A percentile compares a stretch with the other conserved stretches of the same genome.
phyloP scores from a whole-genome alignment of 176 grass and related monocot species.

The Poa pratensis region DNA sequence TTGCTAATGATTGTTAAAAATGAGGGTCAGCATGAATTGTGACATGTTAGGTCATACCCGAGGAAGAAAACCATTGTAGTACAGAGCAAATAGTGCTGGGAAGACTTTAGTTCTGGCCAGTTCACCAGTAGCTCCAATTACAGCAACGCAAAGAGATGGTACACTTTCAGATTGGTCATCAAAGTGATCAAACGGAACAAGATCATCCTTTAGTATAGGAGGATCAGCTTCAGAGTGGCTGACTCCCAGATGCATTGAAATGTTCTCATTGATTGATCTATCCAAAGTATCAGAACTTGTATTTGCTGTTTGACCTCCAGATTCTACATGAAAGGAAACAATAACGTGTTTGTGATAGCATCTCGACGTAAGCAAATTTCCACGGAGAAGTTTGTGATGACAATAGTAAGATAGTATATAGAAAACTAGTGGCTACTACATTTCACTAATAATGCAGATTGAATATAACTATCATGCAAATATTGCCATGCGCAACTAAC shows the following conservation, averaged over 20 bases:
- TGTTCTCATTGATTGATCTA: conserved; percentile 41
- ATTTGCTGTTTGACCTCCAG: conserved; percentile 52
- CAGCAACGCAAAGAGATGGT: conserved; percentile 86
- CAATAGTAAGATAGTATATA: not conserved
- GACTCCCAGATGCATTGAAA: not conserved
- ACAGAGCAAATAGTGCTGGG: conserved; percentile 86
- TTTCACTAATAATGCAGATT: conserved; percentile 21
- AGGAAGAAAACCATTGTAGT: conserved; percentile 90
- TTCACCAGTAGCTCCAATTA: conserved; percentile 91
- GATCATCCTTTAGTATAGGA: conserved; percentile 30
- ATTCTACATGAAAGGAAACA: conserved; percentile 46
- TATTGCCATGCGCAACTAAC: not conserved
- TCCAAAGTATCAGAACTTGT: conserved; percentile 44
- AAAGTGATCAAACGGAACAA: conserved; percentile 31
- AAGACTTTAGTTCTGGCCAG: conserved; percentile 89
- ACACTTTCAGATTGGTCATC: conserved; percentile 14
- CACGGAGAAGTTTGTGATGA: not conserved
- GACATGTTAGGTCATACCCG: conserved; percentile 52
- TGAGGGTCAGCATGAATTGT: conserved; percentile 2
- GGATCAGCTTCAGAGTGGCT: conserved; percentile 28
- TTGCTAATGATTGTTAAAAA: not conserved
- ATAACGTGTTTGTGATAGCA: conserved; percentile 20
- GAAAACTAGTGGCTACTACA: not conserved
- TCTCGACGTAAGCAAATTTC: conserved; percentile 27
- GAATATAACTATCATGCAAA: conserved; percentile 22